Base-by-base conservation (phyloP, 768 basidiomycete genomes). In the Hemileccinum rubropunctum region DNA sequence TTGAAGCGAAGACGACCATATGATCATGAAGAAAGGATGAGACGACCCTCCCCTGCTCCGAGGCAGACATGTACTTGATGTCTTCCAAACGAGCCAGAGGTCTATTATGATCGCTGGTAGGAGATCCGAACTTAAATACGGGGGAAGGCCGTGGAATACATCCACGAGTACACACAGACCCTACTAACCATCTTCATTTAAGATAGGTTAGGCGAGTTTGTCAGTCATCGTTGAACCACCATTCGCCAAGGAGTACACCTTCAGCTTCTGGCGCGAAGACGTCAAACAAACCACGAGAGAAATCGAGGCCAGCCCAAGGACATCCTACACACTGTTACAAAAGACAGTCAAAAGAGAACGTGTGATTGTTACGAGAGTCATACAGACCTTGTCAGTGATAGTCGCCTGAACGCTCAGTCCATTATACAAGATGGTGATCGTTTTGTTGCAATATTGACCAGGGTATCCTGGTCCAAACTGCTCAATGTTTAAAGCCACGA, bases 251-350 rank as follows among this genome's bases (percentile, higher is more conserved):
- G 48, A 90, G 69, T 12, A 86, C 76, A 37, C 88, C 88, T 6
- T 45, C 58, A 38, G 58, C 56, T 42, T 73, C 61, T 10, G 62
- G 15, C 6, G 76, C 82, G 63, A 90, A 87, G 67, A 59, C 68
- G 18, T 64, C 47, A 71, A 91, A 91, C 42, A 91, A 73, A 37
- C 82, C 81, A n/a, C 69, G 64, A 21, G 82, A 82, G 28, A 90
- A 69, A 65, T 91, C 89, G 23, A 91, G 78, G 32, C 80, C 87
- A 40, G 76, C 78, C 50, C 69, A 77, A 13, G 79, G 79, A 63
- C 88, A 91, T 18, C 75, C 77, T 34, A 81, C 80, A 60, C 87
- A 88, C 79, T 86, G 59, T 12, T 45, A 34, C 27, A 37, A 39
- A 28, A 48, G 15, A 33, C 20, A 26, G 17, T 54, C 3, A 60